Conservation (phyloP, 768 basidiomycete species). For the Russula foetens region DNA sequence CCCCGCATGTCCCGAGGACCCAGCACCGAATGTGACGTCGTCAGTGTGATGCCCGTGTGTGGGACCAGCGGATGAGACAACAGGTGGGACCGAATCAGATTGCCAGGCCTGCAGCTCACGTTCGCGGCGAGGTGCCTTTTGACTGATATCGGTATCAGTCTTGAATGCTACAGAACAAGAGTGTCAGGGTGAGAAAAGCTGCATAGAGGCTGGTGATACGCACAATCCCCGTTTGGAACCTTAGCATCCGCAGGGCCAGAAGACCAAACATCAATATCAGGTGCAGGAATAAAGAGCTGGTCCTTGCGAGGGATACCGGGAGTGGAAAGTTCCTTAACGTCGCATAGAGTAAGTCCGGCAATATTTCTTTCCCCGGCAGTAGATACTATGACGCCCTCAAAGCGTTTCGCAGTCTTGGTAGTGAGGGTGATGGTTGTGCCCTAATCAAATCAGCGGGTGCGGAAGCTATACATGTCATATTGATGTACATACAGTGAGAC, state of each 20-base stretch:
- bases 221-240: slow-evolving; percentile 63
- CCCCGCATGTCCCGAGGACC: slow-evolving; percentile 32
- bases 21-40: slow-evolving; percentile 62
- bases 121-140: slow-evolving; percentile 46
- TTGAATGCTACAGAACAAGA: slow-evolving; percentile 46
- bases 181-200: neutral
- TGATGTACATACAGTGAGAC: slow-evolving; percentile 53
- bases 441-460: slow-evolving; percentile 29
- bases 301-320: slow-evolving; percentile 68
- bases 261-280: slow-evolving; percentile 65
- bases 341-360: slow-evolving; percentile 64
- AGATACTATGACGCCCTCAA: slow-evolving; percentile 62
- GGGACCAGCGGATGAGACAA: slow-evolving; percentile 23
- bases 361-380: slow-evolving; percentile 60
- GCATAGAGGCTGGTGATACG: slow-evolving; percentile 27
- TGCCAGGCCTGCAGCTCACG: slow-evolving; percentile 82
- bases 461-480: slow-evolving; percentile 8
- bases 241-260: slow-evolving; percentile 69
- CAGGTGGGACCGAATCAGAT: slow-evolving; percentile 32
- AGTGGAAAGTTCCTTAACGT: slow-evolving; percentile 63
- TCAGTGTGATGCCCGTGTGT: slow-evolving; percentile 37
- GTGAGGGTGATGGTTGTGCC: slow-evolving; percentile 73
- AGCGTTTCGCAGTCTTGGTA: slow-evolving; percentile 63
- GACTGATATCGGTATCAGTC: slow-evolving; percentile 73
- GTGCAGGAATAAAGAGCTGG: slow-evolving; percentile 55